These are phyloP conservation scores for Dinochytrium kinnereticum DNA, from an alignment of 371 early-diverging fungal species.

Conservation along the genomic window DNA sequence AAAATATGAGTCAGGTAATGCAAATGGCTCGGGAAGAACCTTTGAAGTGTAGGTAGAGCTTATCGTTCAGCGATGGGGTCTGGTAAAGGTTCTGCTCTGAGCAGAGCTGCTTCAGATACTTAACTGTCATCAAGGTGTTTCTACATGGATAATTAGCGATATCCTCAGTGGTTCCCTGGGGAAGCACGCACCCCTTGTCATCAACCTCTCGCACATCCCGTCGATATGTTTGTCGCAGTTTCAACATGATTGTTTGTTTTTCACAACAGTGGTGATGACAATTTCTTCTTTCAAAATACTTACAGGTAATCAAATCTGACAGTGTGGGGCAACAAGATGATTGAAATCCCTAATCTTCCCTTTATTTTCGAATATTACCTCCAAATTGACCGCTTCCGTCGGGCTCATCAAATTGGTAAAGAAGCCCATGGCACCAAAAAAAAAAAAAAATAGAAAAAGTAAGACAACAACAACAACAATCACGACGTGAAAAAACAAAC, in stretches of 20 bases:
- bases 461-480: neutral
- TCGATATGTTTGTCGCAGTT: slow-evolving; percentile 18
- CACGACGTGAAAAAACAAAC: neutral
- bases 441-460: neutral
- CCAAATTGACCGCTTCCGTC: neutral
- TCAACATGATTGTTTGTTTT: neutral
- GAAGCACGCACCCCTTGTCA: slow-evolving; percentile 37
- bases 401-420: neutral
- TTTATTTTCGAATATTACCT: neutral
- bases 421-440: neutral
- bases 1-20: neutral
- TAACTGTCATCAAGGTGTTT: slow-evolving; percentile 57
- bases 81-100: slow-evolving; percentile 59
- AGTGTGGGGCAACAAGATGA: no score
- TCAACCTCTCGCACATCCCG: slow-evolving; percentile 41
- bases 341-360: no score
- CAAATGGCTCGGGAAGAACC: slow-evolving; percentile 35
- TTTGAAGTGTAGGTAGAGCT: slow-evolving; percentile 63
- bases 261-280: neutral
- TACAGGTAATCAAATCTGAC: neutral
- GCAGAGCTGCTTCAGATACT: slow-evolving; percentile 59
- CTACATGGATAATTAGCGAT: slow-evolving; percentile 24
- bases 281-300: neutral
- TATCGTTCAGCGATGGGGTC: slow-evolving; percentile 61
- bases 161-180: neutral